Percentiles rank a stretch among this genome's conserved stretches.
These are phyloP conservation scores for Ophiorrhiza pumila DNA, from an alignment of 257 asterid species.

Conservation along the genomic window DNA sequence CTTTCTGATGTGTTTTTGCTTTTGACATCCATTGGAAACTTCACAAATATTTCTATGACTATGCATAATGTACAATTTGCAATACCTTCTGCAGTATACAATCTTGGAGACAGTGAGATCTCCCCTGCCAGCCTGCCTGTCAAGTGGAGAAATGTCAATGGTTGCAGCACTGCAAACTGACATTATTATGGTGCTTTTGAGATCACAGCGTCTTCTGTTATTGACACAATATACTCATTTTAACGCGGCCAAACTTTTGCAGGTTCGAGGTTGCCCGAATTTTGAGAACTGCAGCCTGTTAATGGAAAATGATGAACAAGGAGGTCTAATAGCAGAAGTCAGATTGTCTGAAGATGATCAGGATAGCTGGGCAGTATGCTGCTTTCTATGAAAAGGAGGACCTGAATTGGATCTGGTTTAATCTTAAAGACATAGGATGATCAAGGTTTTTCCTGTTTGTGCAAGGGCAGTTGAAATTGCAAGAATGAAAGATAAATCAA, in stretches of 20 bases:
- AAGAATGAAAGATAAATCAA: slow-evolving; percentile 59
- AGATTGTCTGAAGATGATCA: slow-evolving; percentile 76
- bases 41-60: background rate
- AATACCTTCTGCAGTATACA: background rate
- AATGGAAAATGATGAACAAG: slow-evolving; percentile 46
- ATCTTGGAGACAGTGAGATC: background rate
- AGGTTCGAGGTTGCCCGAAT: slow-evolving; percentile 96
- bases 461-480: slow-evolving; percentile 75
- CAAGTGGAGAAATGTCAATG: background rate
- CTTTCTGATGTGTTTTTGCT: too few relatives aligned
- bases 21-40: background rate
- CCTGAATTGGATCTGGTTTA: slow-evolving; percentile 90
- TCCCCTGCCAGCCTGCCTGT: background rate
- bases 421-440: slow-evolving; percentile 90
- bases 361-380: slow-evolving; percentile 90
- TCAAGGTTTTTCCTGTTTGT: slow-evolving; percentile 80
- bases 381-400: slow-evolving; percentile 68
- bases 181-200: background rate
- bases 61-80: too few relatives aligned
- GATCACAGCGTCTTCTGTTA: background rate
- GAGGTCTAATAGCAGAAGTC: slow-evolving; percentile 56
- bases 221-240: background rate
- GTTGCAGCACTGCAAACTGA: background rate
- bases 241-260: slow-evolving; percentile 19
- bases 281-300: slow-evolving; percentile 59